Percentiles rank a stretch among this genome's conserved stretches.
These are phyloP conservation scores for Helenozyma baotianmanensis DNA, from an alignment of 805 yeast genomes.

Conservation along the genomic window DNA sequence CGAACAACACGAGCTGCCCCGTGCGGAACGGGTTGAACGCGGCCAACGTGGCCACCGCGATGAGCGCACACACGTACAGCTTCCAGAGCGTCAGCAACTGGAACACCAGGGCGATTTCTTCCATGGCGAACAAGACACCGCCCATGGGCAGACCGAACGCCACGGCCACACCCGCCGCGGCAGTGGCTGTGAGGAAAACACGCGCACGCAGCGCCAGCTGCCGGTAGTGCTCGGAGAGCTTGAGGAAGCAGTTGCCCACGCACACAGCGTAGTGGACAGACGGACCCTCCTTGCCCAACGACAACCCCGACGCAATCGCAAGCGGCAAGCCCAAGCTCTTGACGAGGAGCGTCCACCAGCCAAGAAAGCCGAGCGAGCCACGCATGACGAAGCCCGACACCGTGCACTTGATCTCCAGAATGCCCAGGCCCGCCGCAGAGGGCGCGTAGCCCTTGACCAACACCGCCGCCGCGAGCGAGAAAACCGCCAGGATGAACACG, in stretches of 20 bases:
- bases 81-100: conserved; percentile 83
- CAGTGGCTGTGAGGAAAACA: conserved; percentile 78
- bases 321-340: conserved; percentile 82
- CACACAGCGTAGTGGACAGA: conserved; percentile 97
- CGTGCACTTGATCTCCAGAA: conserved; percentile 92
- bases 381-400: conserved; percentile 82
- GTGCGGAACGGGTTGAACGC: conserved; percentile 87
- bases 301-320: conserved; percentile 87
- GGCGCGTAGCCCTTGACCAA: conserved; percentile 75
- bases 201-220: conserved; percentile 42
- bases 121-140: conserved; percentile 90
- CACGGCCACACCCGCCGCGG: conserved; percentile 98
- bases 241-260: conserved; percentile 79
- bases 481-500: conserved; percentile 51
- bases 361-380: conserved; percentile 77
- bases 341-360: conserved; percentile 63
- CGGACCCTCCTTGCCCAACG: conserved; percentile 98
- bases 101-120: conserved; percentile 77
- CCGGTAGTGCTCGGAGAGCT: conserved; percentile 43
- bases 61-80: conserved; percentile 83
- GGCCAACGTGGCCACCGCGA: conserved; percentile 79
- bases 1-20: conserved; percentile 90
- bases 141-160: conserved; percentile 97
- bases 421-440: conserved; percentile 95
- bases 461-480: conserved; percentile 63